Percentiles rank a stretch among this genome's conserved stretches.
phyloP scores from a whole-genome alignment of 768 basidiomycete genomes.

The Pleurotus salmoneostramineus region DNA sequence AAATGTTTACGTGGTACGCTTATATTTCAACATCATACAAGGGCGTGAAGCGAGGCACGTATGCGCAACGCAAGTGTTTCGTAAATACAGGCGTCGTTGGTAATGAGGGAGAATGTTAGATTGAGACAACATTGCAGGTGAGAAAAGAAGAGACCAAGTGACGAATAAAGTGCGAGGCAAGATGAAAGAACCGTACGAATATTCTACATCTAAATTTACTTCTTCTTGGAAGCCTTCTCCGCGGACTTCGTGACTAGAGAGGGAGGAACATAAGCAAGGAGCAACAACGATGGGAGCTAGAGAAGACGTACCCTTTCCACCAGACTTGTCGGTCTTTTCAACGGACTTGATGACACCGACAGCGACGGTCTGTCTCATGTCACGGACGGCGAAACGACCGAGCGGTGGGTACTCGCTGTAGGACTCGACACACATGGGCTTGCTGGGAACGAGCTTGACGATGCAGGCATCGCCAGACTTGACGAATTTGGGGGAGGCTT shows the following conservation, averaged over 20 bases:
- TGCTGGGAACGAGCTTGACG: conserved; percentile 93
- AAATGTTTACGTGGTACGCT: conserved; percentile 2
- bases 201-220: conserved; percentile 81
- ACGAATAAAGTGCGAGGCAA: conserved; percentile 40
- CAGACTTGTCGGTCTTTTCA: conserved; percentile 87
- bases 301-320: conserved; percentile 70
- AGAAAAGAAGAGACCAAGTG: conserved; percentile 28
- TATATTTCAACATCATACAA: conserved; percentile 9
- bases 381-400: conserved; percentile 98
- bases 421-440: conserved; percentile 94
- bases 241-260: conserved; percentile 84
- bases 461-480: conserved; percentile 99
- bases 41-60: conserved; percentile 8
- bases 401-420: conserved; percentile 99
- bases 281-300: background rate
- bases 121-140: conserved; percentile 21
- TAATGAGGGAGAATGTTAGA: conserved; percentile 21
- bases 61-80: conserved; percentile 17
- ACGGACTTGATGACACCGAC: conserved; percentile 99
- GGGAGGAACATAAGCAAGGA: background rate
- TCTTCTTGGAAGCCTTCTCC: conserved; percentile 95
- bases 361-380: conserved; percentile 99
- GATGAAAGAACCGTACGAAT: conserved; percentile 56
- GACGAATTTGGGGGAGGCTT: conserved; percentile 91
- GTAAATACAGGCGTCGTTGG: conserved; percentile 42